Evolutionary conservation across 1,139 yeast genomes (phyloP).

Genomic region (Pneumocystis carinii): DNA sequence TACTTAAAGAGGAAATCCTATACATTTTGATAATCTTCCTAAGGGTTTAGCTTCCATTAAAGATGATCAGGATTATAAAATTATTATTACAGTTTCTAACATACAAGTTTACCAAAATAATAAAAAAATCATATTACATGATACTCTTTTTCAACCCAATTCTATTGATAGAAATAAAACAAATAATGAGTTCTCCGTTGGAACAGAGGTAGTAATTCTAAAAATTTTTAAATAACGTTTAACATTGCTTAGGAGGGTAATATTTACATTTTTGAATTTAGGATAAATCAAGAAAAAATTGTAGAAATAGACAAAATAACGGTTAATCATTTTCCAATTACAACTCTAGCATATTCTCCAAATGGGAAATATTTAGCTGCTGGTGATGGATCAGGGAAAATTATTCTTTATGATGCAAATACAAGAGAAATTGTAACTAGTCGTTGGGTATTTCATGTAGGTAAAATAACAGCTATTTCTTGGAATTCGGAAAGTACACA

Average conservation of each 20-base stretch:
- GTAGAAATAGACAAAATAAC: conserved; percentile 2
- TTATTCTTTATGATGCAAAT: conserved; percentile 41
- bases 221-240: not conserved
- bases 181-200: conserved; percentile 8
- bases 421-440: conserved; percentile 55
- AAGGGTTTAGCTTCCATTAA: conserved; percentile 31
- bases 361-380: conserved; percentile 56
- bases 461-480: conserved; percentile 56
- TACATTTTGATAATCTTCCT: conserved; percentile 47
- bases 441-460: conserved; percentile 91
- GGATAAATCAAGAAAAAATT: conserved; percentile 1
- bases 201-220: conserved; percentile 4
- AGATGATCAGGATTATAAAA: conserved; percentile 16
- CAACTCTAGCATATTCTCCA: conserved; percentile 55
- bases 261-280: conserved; percentile 5
- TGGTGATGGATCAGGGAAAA: conserved; percentile 79
- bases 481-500: conserved; percentile 68
- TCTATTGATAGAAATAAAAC: conserved; percentile 27
- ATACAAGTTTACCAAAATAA: conserved; percentile 27
- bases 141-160: conserved; percentile 15
- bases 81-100: conserved; percentile 37
- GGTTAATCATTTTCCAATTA: conserved; percentile 35
- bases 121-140: conserved; percentile 14
- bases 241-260: conserved; percentile 3
- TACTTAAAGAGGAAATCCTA: not conserved